Evolutionary conservation across 495 filamentous ascomycete species (phyloP).

Genomic region (Podospora pseudopauciseta): DNA sequence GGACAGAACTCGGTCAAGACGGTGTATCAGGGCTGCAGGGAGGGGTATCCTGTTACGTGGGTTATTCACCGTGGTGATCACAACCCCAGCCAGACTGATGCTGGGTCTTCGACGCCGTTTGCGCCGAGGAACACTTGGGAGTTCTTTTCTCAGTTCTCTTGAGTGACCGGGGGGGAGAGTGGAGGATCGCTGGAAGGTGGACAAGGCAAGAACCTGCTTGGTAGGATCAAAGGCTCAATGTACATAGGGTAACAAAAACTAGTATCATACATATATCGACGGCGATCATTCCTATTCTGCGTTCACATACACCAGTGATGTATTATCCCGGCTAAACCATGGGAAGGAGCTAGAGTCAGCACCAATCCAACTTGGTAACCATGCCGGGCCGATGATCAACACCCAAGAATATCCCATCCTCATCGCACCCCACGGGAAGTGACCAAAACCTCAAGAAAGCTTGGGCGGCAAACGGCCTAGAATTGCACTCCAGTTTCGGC

Average conservation of each 20-base stretch:
- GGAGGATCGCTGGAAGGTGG: background rate
- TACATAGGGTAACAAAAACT: too few species aligned
- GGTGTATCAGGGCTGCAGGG: slow-evolving; percentile 32
- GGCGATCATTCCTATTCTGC: too few species aligned
- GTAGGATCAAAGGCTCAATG: background rate
- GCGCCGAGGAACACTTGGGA: slow-evolving; percentile 35
- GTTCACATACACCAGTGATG: too few species aligned
- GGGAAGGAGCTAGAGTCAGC: too few species aligned
- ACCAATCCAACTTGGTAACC: too few species aligned
- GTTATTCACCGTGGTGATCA: slow-evolving; percentile 29
- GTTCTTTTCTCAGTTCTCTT: slow-evolving; percentile 27
- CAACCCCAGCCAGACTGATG: slow-evolving; percentile 28
- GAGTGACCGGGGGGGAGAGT: background rate
- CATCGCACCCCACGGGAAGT: too few species aligned
- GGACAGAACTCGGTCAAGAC: slow-evolving; percentile 26
- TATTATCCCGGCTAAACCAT: too few species aligned
- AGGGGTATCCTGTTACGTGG: slow-evolving; percentile 33
- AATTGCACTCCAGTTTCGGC: background rate
- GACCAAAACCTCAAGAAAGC: background rate
- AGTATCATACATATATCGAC: too few species aligned
- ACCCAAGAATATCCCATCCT: too few species aligned
- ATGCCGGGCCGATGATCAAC: too few species aligned
- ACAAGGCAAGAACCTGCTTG: background rate
- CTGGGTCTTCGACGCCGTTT: slow-evolving; percentile 26
- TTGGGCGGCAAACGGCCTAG: background rate